A percentile compares a stretch with the other conserved stretches of the same genome.
Conservation (phyloP, 768 basidiomycete species). For the Russula sp. region DNA sequence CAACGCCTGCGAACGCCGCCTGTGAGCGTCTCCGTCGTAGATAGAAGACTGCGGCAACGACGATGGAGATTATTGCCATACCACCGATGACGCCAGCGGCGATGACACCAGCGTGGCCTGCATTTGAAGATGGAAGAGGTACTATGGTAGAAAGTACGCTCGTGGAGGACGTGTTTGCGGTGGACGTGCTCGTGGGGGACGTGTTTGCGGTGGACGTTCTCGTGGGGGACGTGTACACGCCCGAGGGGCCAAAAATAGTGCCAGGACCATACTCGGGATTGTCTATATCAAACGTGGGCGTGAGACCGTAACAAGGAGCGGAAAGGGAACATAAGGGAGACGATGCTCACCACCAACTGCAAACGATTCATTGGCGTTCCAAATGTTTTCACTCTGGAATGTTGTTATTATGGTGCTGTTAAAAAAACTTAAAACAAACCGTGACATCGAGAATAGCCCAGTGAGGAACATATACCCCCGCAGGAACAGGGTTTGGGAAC, state of each 20-base stretch:
- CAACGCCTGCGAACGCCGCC: no score
- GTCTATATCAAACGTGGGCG: not conserved
- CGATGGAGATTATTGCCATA: no score
- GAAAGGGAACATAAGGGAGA: no score
- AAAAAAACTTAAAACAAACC: not conserved
- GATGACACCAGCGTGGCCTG: no score
- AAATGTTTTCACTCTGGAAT: not conserved
- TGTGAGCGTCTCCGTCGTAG: no score
- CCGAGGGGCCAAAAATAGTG: not conserved
- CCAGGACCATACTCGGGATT: not conserved
- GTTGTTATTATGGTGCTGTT: not conserved
- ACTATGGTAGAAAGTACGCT: no score
- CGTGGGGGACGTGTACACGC: not conserved
- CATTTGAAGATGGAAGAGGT: no score
- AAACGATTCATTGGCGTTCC: not conserved
- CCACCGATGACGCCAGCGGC: no score
- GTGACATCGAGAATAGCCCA: not conserved
- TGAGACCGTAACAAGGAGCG: no score
- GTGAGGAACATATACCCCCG: not conserved
- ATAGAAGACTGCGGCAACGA: no score
- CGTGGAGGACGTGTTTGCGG: no score
- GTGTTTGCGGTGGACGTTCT: not conserved
- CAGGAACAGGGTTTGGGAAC: not conserved
- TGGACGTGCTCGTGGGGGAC: no score
- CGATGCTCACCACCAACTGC: not conserved